Base-by-base conservation (phyloP, 2,329 filamentous ascomycete species). In the Xylariaceae sp. region DNA sequence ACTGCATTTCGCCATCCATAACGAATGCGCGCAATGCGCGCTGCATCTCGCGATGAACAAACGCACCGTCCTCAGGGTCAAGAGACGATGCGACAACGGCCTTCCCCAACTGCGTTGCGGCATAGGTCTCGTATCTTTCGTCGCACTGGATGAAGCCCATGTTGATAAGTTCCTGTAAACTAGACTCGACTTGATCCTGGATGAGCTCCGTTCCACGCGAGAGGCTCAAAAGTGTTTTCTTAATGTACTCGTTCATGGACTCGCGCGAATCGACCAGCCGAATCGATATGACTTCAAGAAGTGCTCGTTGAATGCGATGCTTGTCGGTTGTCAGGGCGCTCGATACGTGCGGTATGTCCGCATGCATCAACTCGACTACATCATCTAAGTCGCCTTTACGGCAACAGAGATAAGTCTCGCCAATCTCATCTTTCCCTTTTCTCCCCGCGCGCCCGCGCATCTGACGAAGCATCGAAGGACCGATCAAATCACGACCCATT, bases 401-500 rank as follows among this genome's bases (percentile, higher is more conserved):
- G 68, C 88, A 92, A 69, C 88, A 91, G 1, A 92, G 76, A 70
- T 88, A 92, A 1, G 88, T 92, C 74, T 92, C 89, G 1, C 89
- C 89, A 51, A 89, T 76, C 54, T 89, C 87, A 57, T 90, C 88
- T 68, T 90, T 92, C 53, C 89, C 89, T 73, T 91, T 91, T 56
- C 89, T 82, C 5, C 89, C 89, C 17, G 89, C 89, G 61, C 89
- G 81, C 2, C 89, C 89, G 68, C 88, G 83, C 89, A 92, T 92
- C 73, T 92, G 89, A 53, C 88, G 83, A 72, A 92, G 77, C 86
- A 92, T 89, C 3, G 88, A 85, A 10, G 89, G 88, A 0, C 88
- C 88, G n/a, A 92, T 83, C 52, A 91, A 76, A 51, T 91, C 88
- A 55, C 86, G 80, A 0, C 89, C 89, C 87, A 92, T 91, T 47